phyloP scores from a whole-genome alignment of 2,329 filamentous ascomycete species.

The Anthostomella pinea region DNA sequence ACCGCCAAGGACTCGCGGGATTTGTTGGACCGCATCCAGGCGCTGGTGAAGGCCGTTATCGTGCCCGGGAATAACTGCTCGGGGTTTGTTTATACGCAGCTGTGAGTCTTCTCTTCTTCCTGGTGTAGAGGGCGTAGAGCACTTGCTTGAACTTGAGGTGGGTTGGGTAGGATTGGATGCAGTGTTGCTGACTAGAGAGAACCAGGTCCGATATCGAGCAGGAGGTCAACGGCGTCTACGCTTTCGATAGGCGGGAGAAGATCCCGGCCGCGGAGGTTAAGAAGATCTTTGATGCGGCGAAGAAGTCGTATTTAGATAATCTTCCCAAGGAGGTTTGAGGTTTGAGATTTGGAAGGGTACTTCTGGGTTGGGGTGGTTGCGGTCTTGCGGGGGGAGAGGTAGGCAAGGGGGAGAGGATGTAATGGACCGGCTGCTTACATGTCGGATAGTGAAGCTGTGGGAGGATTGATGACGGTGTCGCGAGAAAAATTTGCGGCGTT shows the following conservation, averaged over 20 bases:
- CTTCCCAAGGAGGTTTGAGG: conserved; percentile 13
- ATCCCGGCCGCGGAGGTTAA: conserved; percentile 55
- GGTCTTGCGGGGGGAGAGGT: no score
- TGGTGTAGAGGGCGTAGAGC: background rate
- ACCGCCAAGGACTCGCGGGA: conserved; percentile 60
- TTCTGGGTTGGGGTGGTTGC: no score
- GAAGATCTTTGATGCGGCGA: conserved; percentile 54
- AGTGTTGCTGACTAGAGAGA: conserved; percentile 1
- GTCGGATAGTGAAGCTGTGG: no score
- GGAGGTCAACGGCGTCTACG: conserved; percentile 65
- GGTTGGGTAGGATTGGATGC: no score
- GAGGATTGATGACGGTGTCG: no score
- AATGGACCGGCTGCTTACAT: no score
- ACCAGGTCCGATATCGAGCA: conserved; percentile 59
- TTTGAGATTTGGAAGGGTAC: no score
- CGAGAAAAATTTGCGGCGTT: no score
- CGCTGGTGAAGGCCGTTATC: conserved; percentile 56
- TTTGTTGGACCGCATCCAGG: conserved; percentile 55
- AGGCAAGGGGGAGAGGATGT: no score
- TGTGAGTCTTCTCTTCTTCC: conserved; percentile 40
- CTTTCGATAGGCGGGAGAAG: conserved; percentile 60
- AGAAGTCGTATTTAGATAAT: conserved; percentile 42
- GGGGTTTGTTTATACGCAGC: conserved; percentile 65
- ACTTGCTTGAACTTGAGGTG: no score
- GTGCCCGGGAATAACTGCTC: conserved; percentile 52